Evolutionary conservation across 1,284 basidiomycete species (phyloP), one percentile per base, ranked within the genome.

Genomic region (Xerocomus minutiporus): DNA sequence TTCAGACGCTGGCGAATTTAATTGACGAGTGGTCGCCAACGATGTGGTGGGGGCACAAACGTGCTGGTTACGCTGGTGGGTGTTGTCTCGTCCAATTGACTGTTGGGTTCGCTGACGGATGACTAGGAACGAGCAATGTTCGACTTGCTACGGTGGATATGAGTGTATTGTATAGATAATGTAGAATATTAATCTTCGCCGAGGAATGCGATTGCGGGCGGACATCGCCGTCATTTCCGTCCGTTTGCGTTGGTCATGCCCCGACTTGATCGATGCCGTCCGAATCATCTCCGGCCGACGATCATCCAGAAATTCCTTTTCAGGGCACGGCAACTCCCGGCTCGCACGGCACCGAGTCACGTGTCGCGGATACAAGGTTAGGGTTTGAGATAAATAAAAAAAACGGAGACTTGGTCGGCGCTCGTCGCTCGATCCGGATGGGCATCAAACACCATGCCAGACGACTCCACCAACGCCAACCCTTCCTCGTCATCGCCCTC

Each of bases 381-480:
- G 61, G 61, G 61, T 63, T 67, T 49, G 39, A 40, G 56, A 67
- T 63, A 59, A 54, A 61, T 52, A 57, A 44, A 48, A 11, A 13
- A 25, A 25, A 28, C 25, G 46, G 46, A 28, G 46, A 32, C 29
- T 3, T 38, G 26, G 52, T 59, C 65, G 63, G 63, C 41, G 61
- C 58, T 59, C 65, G 63, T 61, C 41, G 61, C 58, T 64, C 61
- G 61, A 62, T 66, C 64, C 61, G 64, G 46, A 57, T 45, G 56
- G 60, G 46, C 58, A 58, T 49, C 53, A 50, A 50, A 58, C 63
- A 63, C 58, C 65, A 81, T 81, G 79, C 67, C 79, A 58, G 80
- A 81, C 72, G 77, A 66, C 57, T 9, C 50, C 53, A 56, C 40
- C 64, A 52, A 43, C 55, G 34, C 32, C 50, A 57, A 62, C 59